Percentiles rank a stretch among this genome's conserved stretches.
Evolutionary conservation across 2,329 filamentous ascomycete genomes (phyloP).

Genomic region (Paracorniculantispora psalliotae): DNA sequence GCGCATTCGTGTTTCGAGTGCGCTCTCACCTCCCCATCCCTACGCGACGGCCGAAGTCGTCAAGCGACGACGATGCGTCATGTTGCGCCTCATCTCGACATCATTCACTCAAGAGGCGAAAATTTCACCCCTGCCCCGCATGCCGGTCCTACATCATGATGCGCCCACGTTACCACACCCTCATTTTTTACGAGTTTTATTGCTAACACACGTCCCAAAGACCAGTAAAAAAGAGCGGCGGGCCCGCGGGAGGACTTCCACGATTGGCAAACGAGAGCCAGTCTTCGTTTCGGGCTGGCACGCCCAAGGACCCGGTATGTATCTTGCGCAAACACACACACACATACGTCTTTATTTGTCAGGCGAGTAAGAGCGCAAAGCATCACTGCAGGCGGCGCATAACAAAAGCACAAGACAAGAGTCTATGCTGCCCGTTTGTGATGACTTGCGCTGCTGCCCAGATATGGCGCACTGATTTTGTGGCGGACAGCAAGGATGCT

Average conservation of each 20-base stretch:
- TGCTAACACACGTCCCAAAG: conserved; percentile 28
- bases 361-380: background rate
- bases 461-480: conserved; percentile 3
- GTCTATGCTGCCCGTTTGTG: background rate
- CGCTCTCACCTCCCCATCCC: background rate
- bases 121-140: conserved; percentile 9
- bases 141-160: background rate
- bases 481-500: background rate
- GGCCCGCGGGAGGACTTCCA: conserved; percentile 64
- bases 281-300: conserved; percentile 56
- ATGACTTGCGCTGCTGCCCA: background rate
- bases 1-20: background rate
- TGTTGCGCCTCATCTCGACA: background rate
- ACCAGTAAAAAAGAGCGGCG: conserved; percentile 67
- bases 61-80: background rate
- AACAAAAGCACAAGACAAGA: background rate
- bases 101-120: background rate
- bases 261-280: conserved; percentile 59
- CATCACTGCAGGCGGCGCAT: background rate
- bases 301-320: conserved; percentile 49
- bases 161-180: background rate
- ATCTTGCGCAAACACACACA: background rate
- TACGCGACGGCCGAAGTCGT: background rate
- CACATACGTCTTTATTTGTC: background rate
- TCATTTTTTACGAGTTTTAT: background rate